These are phyloP conservation scores for Arthroderma uncinatum DNA, from an alignment of 2,329 filamentous ascomycete genomes.

Conservation along the genomic window DNA sequence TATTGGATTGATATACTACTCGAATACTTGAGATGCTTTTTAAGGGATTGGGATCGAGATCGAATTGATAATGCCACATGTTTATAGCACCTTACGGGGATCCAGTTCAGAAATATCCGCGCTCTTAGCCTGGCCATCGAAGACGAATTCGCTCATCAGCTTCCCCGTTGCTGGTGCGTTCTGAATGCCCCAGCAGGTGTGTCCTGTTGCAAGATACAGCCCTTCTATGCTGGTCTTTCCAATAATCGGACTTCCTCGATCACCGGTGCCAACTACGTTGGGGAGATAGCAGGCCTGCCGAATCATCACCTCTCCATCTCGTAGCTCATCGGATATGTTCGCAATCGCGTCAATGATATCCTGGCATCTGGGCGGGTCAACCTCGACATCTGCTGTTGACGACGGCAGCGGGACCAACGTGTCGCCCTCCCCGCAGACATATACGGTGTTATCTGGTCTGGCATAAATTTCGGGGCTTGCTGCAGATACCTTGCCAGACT, in stretches of 20 bases:
- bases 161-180: conserved; percentile 83
- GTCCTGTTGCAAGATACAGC: conserved; percentile 71
- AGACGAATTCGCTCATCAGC: conserved; percentile 66
- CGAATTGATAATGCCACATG: not conserved
- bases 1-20: not conserved
- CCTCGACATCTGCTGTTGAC: conserved; percentile 61
- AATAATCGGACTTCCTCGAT: conserved; percentile 59
- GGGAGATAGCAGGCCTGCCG: conserved; percentile 92
- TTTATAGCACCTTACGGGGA: conserved; percentile 45
- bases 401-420: conserved; percentile 60
- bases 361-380: conserved; percentile 66
- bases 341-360: conserved; percentile 72
- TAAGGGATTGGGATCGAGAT: not conserved
- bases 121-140: conserved; percentile 59
- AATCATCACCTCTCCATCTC: conserved; percentile 56
- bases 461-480: conserved; percentile 91
- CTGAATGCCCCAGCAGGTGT: conserved; percentile 98
- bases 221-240: conserved; percentile 64
- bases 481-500: conserved; percentile 41
- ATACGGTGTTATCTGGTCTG: conserved; percentile 76
- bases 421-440: conserved; percentile 89
- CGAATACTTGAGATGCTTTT: not conserved
- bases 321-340: conserved; percentile 46
- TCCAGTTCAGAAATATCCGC: conserved; percentile 56
- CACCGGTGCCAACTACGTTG: conserved; percentile 45